A percentile compares a stretch with the other conserved stretches of the same genome.
Evolutionary conservation across 2,329 filamentous ascomycete species (phyloP).

Genomic region (Curvularia sp.): DNA sequence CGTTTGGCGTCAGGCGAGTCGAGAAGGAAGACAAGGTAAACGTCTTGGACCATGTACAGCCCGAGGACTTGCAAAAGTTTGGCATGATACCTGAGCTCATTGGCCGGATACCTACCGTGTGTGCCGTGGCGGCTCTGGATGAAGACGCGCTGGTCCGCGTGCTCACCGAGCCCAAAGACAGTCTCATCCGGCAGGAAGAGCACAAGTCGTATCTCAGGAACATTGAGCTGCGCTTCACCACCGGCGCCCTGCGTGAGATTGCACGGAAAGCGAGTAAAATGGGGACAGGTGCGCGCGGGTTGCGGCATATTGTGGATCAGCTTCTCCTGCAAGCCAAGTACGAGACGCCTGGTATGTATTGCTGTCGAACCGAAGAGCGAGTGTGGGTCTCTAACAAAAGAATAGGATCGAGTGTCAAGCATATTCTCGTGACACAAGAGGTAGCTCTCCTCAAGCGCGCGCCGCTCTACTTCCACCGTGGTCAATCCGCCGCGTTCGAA

Average conservation of each 20-base stretch:
- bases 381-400: constrained; percentile 13
- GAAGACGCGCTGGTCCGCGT: constrained; percentile 77
- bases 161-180: constrained; percentile 90
- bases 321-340: constrained; percentile 57
- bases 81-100: constrained; percentile 96
- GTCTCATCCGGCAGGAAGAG: constrained; percentile 85
- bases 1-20: constrained; percentile 28
- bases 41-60: constrained; percentile 74
- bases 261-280: constrained; percentile 72
- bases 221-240: constrained; percentile 82
- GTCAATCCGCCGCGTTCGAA: constrained; percentile 51
- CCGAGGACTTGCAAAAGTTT: constrained; percentile 79
- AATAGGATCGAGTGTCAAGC: constrained; percentile 52
- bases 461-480: constrained; percentile 54
- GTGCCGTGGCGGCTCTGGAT: constrained; percentile 79
- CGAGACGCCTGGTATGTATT: constrained; percentile 52
- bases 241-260: constrained; percentile 78
- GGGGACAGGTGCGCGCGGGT: constrained; percentile 70
- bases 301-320: constrained; percentile 58
- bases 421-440: constrained; percentile 56
- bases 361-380: background rate
- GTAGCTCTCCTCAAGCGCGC: constrained; percentile 53
- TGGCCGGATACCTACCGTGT: constrained; percentile 90
- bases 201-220: constrained; percentile 83
- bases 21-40: constrained; percentile 54